A percentile compares a stretch with the other conserved stretches of the same genome.
phyloP scores from a whole-genome alignment of 2,329 filamentous ascomycete species.

The Cephalotrichum gorgonifer region DNA sequence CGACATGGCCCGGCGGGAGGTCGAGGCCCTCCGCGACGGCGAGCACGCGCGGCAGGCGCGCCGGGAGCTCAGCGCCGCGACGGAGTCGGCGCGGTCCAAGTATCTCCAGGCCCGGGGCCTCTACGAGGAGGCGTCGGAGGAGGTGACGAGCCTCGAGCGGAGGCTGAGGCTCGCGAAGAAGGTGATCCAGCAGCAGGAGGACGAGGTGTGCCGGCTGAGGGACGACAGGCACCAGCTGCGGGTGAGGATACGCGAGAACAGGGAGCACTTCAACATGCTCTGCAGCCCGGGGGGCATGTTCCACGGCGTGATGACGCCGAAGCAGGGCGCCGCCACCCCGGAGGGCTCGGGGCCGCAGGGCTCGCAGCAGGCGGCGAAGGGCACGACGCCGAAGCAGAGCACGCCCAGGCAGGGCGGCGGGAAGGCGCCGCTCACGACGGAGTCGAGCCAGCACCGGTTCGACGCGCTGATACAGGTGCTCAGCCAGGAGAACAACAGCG shows the following conservation, averaged over 20 bases:
- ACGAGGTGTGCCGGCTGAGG: slow-evolving; percentile 56
- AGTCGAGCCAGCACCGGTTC: slow-evolving; percentile 47
- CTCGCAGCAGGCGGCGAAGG: slow-evolving; percentile 14
- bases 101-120: slow-evolving; percentile 54
- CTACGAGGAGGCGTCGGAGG: slow-evolving; percentile 55
- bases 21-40: slow-evolving; percentile 68
- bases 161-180: slow-evolving; percentile 66
- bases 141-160: slow-evolving; percentile 53
- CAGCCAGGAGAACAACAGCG: slow-evolving; percentile 61
- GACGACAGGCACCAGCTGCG: slow-evolving; percentile 72
- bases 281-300: slow-evolving; percentile 64
- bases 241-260: slow-evolving; percentile 77
- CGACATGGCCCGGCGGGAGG: slow-evolving; percentile 79
- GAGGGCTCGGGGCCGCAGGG: too few relatives aligned
- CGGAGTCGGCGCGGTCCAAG: slow-evolving; percentile 42
- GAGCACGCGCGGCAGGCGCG: slow-evolving; percentile 57
- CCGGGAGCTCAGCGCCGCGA: slow-evolving; percentile 38
- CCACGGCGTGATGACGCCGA: slow-evolving; percentile 51
- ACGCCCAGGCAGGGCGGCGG: not conserved
- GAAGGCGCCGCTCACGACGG: not conserved
- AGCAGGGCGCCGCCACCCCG: slow-evolving; percentile 13
- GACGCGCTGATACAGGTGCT: slow-evolving; percentile 74
- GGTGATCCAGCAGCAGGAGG: slow-evolving; percentile 67
- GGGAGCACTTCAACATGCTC: slow-evolving; percentile 73
- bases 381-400: slow-evolving; percentile 23